These are phyloP conservation scores for Dendrocalamus latiflorus DNA, from an alignment of 202 grass and related monocot species.

Conservation along the genomic window DNA sequence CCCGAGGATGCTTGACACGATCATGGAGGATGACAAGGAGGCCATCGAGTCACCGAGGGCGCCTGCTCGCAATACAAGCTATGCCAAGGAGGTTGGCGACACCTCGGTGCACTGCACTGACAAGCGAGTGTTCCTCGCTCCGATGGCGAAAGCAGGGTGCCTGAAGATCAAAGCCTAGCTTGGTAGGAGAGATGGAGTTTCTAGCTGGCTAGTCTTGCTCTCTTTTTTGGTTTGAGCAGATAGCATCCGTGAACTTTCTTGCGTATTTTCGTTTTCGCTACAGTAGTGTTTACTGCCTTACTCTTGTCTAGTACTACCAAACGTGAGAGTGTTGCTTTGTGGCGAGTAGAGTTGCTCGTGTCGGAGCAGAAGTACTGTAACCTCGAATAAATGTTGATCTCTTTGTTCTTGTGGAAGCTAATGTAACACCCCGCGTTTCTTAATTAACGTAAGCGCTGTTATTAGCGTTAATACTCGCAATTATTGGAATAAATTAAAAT, in stretches of 20 bases:
- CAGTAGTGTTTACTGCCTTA: too few relatives aligned
- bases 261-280: too few relatives aligned
- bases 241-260: not conserved
- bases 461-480: too few relatives aligned
- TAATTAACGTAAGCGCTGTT: too few relatives aligned
- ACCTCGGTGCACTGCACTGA: too few relatives aligned
- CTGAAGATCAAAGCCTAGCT: slow-evolving; percentile 32
- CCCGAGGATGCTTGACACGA: slow-evolving; percentile 21
- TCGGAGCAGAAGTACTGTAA: not conserved
- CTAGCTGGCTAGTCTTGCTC: slow-evolving; percentile 13
- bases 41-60: slow-evolving; percentile 16
- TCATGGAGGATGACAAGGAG: slow-evolving; percentile 33
- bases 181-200: not conserved
- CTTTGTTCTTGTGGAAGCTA: not conserved
- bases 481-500: too few relatives aligned
- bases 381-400: slow-evolving; percentile 23
- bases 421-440: too few relatives aligned
- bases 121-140: not conserved
- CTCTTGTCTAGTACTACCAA: not conserved
- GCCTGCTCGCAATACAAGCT: not conserved
- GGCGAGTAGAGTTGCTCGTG: slow-evolving; percentile 2
- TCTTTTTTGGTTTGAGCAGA: slow-evolving; percentile 32
- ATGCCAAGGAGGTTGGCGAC: not conserved
- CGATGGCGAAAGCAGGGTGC: not conserved
- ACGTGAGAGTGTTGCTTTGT: not conserved